Conservation (phyloP, 1,284 basidiomycete species). For the Boletus semigastroideus region DNA sequence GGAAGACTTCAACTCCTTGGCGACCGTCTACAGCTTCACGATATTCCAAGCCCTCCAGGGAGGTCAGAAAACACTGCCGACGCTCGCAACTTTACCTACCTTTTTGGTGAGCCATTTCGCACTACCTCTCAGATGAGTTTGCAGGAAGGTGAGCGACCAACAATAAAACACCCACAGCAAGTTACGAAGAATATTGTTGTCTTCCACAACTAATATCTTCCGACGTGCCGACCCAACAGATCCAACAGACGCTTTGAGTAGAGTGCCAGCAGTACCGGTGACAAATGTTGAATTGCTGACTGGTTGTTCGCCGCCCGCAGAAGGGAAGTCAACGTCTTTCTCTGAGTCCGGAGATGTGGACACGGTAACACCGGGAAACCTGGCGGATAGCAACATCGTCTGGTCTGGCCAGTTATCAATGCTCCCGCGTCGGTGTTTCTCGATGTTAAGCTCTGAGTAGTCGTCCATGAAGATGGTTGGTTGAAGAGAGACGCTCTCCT, state of each 20-base stretch:
- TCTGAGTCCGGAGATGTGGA: conserved; percentile 27
- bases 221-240: conserved; percentile 43
- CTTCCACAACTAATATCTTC: conserved; percentile 79
- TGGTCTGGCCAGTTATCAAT: conserved; percentile 29
- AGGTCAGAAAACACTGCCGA: conserved; percentile 9
- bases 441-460: conserved; percentile 11
- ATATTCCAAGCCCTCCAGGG: conserved; percentile 68
- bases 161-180: conserved; percentile 52
- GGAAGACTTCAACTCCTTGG: conserved; percentile 80
- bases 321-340: conserved; percentile 18
- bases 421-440: conserved; percentile 22
- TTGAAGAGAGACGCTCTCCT: conserved; percentile 31
- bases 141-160: background rate
- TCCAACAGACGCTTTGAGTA: conserved; percentile 61
- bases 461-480: conserved; percentile 33
- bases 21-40: conserved; percentile 81
- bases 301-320: conserved; percentile 14
- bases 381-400: conserved; percentile 8
- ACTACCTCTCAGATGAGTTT: conserved; percentile 41
- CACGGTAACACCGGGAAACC: conserved; percentile 13
- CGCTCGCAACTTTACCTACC: conserved; percentile 30
- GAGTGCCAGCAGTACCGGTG: conserved; percentile 57
- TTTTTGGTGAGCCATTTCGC: conserved; percentile 81
- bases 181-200: conserved; percentile 75
- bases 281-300: conserved; percentile 45